These are phyloP conservation scores for Trichomonascus vanleenenianus DNA, from an alignment of 805 yeast species.

Conservation along the genomic window DNA sequence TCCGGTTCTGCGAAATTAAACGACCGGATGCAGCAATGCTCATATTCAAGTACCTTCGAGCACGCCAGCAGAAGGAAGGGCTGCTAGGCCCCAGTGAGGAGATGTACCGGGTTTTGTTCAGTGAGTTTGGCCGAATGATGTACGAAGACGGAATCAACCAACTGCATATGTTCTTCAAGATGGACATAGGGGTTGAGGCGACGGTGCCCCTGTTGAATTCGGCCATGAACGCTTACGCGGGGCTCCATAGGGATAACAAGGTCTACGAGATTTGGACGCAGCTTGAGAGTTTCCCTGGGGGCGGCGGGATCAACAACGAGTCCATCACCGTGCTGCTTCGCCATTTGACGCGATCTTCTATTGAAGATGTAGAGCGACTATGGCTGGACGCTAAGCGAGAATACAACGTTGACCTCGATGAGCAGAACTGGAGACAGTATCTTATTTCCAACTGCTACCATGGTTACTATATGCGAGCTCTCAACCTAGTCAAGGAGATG, in stretches of 20 bases:
- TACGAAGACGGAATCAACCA: constrained; percentile 62
- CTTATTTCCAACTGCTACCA: constrained; percentile 64
- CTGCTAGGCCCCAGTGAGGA: constrained; percentile 44
- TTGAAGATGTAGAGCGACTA: constrained; percentile 49
- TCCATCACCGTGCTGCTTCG: constrained; percentile 62
- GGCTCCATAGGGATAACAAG: constrained; percentile 46
- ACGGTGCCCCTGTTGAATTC: constrained; percentile 54
- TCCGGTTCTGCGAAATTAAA: constrained; percentile 43
- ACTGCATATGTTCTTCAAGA: constrained; percentile 53
- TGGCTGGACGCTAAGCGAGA: constrained; percentile 45
- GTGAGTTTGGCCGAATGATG: constrained; percentile 48
- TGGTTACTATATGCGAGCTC: constrained; percentile 51
- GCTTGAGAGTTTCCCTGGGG: constrained; percentile 47
- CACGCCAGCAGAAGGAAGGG: constrained; percentile 46
- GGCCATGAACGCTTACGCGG: constrained; percentile 55
- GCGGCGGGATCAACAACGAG: constrained; percentile 47
- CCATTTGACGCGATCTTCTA: constrained; percentile 45
- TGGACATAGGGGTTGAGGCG: constrained; percentile 50
- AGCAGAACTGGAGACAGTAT: constrained; percentile 48
- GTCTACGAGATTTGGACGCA: constrained; percentile 55
- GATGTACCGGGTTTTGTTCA: constrained; percentile 53
- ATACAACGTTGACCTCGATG: constrained; percentile 45
- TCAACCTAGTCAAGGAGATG: constrained; percentile 41
- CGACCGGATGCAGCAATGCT: constrained; percentile 56
- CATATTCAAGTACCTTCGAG: constrained; percentile 54